Evolutionary conservation across 345 rosid genomes (phyloP).

Genomic region (Eutrema yunnanense): DNA sequence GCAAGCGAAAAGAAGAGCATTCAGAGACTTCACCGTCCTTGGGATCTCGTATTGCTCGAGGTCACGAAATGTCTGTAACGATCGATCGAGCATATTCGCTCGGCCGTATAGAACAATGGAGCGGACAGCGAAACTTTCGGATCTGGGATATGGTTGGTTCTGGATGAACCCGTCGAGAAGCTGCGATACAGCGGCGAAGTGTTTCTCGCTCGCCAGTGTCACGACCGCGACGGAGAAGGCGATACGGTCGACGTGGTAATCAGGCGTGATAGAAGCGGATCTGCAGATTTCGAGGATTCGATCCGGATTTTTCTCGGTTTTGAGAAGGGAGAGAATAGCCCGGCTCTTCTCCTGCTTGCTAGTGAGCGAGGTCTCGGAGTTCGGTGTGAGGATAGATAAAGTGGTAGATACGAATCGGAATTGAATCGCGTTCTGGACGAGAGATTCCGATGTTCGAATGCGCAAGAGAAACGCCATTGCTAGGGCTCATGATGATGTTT

Average conservation of each 20-base stretch:
- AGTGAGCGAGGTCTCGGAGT: constrained; percentile 36
- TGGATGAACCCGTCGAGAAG: constrained; percentile 54
- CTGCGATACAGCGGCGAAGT: constrained; percentile 40
- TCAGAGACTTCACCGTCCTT: constrained; percentile 53
- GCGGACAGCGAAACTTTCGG: constrained; percentile 54
- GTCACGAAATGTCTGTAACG: constrained; percentile 48
- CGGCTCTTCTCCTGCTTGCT: constrained; percentile 52
- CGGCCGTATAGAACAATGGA: constrained; percentile 68
- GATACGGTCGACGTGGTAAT: constrained; percentile 50
- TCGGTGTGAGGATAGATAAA: constrained; percentile 23
- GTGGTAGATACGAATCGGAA: constrained; percentile 12
- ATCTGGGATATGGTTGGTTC: constrained; percentile 51
- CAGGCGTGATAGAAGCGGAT: constrained; percentile 58
- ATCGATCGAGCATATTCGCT: constrained; percentile 67
- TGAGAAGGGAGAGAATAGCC: constrained; percentile 65
- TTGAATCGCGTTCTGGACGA: constrained; percentile 9
- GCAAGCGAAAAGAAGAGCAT: constrained; percentile 62
- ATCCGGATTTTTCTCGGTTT: constrained; percentile 55
- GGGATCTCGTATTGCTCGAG: constrained; percentile 36
- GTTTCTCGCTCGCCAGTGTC: constrained; percentile 44
- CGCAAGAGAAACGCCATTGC: constrained; percentile 41
- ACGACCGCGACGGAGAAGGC: constrained; percentile 64
- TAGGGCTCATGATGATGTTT: constrained; percentile 25
- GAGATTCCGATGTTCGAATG: constrained; percentile 24
- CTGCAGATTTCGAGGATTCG: constrained; percentile 75